These are phyloP conservation scores for Perkinsus chesapeaki DNA, from an alignment of 169 alveolate species.

Conservation along the genomic window DNA sequence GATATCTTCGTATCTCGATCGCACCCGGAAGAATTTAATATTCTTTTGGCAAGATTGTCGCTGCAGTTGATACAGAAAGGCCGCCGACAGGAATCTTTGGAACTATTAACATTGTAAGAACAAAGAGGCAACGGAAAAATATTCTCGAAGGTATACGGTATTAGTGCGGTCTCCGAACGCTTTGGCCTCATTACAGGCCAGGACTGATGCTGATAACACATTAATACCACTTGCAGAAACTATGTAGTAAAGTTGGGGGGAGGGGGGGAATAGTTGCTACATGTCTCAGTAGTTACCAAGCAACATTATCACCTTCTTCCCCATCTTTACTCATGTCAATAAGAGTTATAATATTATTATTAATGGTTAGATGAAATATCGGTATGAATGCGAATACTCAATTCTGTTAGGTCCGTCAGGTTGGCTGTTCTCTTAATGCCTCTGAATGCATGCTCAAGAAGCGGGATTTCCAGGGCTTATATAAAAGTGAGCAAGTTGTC, in stretches of 20 bases:
- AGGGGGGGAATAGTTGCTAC: not conserved
- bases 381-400: not conserved
- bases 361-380: not conserved
- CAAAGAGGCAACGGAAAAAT: not conserved
- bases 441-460: not conserved
- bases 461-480: no score
- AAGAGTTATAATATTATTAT: not conserved
- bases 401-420: not conserved
- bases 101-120: not conserved
- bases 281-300: not conserved
- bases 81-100: not conserved
- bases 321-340: not conserved
- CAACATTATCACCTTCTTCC: not conserved
- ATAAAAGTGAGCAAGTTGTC: no score
- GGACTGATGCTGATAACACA: not conserved
- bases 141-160: not conserved
- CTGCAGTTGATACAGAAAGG: not conserved
- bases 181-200: not conserved
- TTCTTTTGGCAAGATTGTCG: not conserved
- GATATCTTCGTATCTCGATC: not conserved
- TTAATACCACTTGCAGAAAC: not conserved
- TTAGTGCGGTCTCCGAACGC: not conserved
- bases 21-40: not conserved
- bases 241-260: not conserved
- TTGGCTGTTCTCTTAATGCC: not conserved